Base-by-base conservation (phyloP, 805 yeast species). In the Metschnikowia picachoensis region DNA sequence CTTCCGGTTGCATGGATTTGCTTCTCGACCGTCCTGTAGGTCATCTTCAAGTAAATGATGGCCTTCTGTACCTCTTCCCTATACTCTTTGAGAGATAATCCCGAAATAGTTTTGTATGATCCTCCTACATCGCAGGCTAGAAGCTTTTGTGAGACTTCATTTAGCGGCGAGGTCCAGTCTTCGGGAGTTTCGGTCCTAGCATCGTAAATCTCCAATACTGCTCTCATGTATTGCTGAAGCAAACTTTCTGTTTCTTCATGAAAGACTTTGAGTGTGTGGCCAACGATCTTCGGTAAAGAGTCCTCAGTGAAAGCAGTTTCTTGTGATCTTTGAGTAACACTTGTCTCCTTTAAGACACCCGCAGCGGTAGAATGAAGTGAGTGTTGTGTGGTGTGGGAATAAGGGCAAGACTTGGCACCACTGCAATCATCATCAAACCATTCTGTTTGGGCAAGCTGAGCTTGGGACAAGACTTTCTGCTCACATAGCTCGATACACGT, bases 31-130 rank as follows among this genome's bases (percentile, higher is more conserved):
- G 33, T 15, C 8, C 17, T 29, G 35, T 41, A 41, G 15, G 35
- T 20, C 10, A 13, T 12, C 8, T 29, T 35, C 12, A 41, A 25
- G 14, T 17, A 41, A 14, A 14, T 35, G 13, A 36, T 34, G 8
- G 44, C 44, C 15, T 41, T 41, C 25, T 30, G 39, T 10, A 36
- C 31, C 20, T 41, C 44, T 15, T 41, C 27, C 14, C 39, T 39
- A n/a, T 14, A 41, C 31, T 35, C 39, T 13, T 13, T 14, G 16
- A 41, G 39, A 10, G 34, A 30, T 25, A 35, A 13, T 11, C 39
- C 39, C 10, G 30, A 8, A 14, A 30, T 11, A 8, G 38, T 35
- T 7, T 10, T 15, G 39, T 35, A 41, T 9, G n/a, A 3, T 3
- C 14, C 13, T 8, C 36, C 39, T 6, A 30, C 27, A 13, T 41